A percentile compares a stretch with the other conserved stretches of the same genome.
Conservation (phyloP, 768 basidiomycete species). For the Lentinula sp. region DNA sequence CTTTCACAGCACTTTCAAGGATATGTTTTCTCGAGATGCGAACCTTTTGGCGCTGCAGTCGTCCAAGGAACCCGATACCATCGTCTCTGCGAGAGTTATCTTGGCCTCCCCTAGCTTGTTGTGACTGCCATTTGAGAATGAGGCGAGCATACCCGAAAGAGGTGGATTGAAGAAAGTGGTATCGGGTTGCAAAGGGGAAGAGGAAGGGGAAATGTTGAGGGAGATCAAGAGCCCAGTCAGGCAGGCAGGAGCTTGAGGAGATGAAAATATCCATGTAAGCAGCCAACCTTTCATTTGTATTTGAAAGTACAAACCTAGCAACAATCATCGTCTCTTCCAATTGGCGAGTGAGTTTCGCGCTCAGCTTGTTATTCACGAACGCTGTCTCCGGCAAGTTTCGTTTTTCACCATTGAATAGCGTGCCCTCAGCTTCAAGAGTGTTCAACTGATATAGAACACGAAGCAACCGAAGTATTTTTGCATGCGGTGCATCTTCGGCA, state of each 20-base stretch:
- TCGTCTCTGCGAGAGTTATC: conserved; percentile 83
- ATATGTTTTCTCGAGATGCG: conserved; percentile 93
- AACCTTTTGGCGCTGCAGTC: conserved; percentile 93
- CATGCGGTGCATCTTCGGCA: conserved; percentile 77
- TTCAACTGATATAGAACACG: conserved; percentile 85
- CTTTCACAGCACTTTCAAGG: conserved; percentile 93
- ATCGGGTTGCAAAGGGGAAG: conserved; percentile 97
- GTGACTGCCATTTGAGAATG: conserved; percentile 92
- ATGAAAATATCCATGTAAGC: neutral
- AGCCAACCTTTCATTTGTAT: neutral
- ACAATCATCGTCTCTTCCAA: conserved; percentile 99
- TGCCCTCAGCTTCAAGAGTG: conserved; percentile 61
- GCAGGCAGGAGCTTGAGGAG: conserved; percentile 74
- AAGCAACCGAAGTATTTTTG: conserved; percentile 87
- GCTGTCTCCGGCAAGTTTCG: conserved; percentile 69
- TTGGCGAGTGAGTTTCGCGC: conserved; percentile 95
- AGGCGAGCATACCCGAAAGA: conserved; percentile 97
- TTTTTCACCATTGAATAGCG: conserved; percentile 40
- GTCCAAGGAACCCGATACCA: conserved; percentile 85
- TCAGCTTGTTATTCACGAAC: conserved; percentile 96
- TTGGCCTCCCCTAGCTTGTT: conserved; percentile 65
- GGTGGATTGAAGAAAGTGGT: conserved; percentile 94
- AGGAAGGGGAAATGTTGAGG: conserved; percentile 97
- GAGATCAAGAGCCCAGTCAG: conserved; percentile 95
- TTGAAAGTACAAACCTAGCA: conserved; percentile 59